Evolutionary conservation across 345 rosid species (phyloP), one percentile per base, ranked within the genome.

Genomic region (Pistacia atlantica): DNA sequence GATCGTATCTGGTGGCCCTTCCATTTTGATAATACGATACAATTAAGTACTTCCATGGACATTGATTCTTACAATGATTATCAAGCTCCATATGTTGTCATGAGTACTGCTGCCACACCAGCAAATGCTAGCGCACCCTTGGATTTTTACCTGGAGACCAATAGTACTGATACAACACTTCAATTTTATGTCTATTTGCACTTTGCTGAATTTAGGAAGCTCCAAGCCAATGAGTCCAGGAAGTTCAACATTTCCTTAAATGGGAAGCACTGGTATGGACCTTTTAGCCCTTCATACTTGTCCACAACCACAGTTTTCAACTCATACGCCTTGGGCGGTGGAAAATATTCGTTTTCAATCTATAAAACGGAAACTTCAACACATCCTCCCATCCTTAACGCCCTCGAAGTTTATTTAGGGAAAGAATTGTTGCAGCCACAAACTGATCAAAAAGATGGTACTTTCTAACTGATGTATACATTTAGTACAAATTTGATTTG

Each of bases 191-290:
- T 75, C 13, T 74, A 69, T 57, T 17, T 79, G 75, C 72, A 84
- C 67, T 65, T 35, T 14, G 68, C 68, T 12, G 68, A 65, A 38
- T 1, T 65, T 17, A 59, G 57, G 16, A 22, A 56, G 61, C 83
- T 77, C 28, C 6, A 62, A 63, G 54, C 80, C 31, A 81, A 74
- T 25, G 73, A 81, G 70, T 11, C 84, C 49, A 69, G 84, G n/a
- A 48, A 48, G n/a, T 73, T 81, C 14, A 77, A 74, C 68, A 52
- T 78, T 65, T 46, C 73, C 17, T 20, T 74, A 8, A 81, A 78
- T 42, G 67, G 73, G 8, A 11, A 10, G 10, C 20, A 10, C 22
- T 77, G 73, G 81, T 35, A 13, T 37, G 84, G 78, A 20, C 81
- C 78, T 63, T 14, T 81, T n/a, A 37, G 12, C 14, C 81, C 67